Evolutionary conservation across 306 rosid genomes (phyloP).

Genomic region (Sindora glabra): DNA sequence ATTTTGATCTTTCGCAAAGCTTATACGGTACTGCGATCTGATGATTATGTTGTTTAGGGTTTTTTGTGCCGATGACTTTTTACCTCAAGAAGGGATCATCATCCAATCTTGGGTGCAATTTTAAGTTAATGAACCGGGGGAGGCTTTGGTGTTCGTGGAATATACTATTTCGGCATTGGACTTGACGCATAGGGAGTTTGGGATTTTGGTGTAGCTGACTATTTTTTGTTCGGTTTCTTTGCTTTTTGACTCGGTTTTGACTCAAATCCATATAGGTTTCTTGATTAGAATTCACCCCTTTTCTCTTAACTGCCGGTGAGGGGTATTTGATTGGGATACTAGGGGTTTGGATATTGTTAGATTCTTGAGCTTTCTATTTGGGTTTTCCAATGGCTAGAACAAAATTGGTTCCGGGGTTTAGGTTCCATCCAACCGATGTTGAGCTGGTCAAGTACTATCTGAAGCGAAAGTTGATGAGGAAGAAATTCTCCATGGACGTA

Average conservation of each 20-base stretch:
- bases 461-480: conserved; percentile 49
- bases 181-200: conserved; percentile 23
- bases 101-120: conserved; percentile 18
- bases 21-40: not conserved
- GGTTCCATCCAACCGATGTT: conserved; percentile 58
- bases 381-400: conserved; percentile 17
- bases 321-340: not conserved
- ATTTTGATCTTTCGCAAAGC: too few relatives aligned
- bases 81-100: conserved; percentile 22
- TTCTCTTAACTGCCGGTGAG: not conserved
- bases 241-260: not conserved
- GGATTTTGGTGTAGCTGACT: not conserved
- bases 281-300: not conserved
- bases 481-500: conserved; percentile 12
- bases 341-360: conserved; percentile 1
- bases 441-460: conserved; percentile 52
- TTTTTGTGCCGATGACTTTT: conserved; percentile 48
- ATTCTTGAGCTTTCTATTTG: conserved; percentile 15
- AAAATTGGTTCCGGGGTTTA: conserved; percentile 52
- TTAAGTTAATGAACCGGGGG: conserved; percentile 35
- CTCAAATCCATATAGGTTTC: not conserved
- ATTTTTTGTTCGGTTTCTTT: not conserved
- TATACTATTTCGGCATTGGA: conserved; percentile 45
- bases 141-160: conserved; percentile 37
- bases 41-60: conserved; percentile 30